Evolutionary conservation across 2,329 filamentous ascomycete genomes (phyloP), one percentile per base, ranked within the genome.

Genomic region (Tolypocladium guangdongense): DNA sequence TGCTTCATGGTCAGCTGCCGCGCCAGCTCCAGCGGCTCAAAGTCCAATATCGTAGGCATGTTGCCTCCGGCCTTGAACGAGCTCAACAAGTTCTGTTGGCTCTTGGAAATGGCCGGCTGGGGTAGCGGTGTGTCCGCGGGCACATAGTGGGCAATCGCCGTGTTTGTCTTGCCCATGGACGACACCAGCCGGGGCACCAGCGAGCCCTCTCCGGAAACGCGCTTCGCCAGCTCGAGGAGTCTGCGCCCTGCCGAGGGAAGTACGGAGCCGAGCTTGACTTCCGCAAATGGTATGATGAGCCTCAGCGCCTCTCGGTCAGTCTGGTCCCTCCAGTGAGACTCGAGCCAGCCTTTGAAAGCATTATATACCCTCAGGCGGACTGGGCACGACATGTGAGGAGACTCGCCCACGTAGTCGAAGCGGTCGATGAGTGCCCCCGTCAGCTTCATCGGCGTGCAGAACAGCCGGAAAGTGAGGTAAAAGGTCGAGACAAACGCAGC

Each of bases 291-390:
- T 36, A 86, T 77, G 57, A 99, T 95, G 49, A 87, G 74, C 0
- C 79, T 75, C 10, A 99, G 75, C 1, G 91, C 90, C 14, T 82
- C 78, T 52, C 82, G 81, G 66, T 99, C 93, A 12, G 84, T 83
- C 55, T 90, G 83, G 58, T 89, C 83, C 49, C 87, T 83, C 92
- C 93, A 99, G 69, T 99, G 90, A 7, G 88, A 93, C 72, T 97
- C 93, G 22, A 99, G 75, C 93, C 93, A 99, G 43, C 88, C 88
- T 70, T 99, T 99, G 77, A 99, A 90, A 54, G 90, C 86, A 66
- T 99, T 97, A 74, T 95, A 97, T 1, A 97, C 90, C 51, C 93
- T 83, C 49, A 99, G 75, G 50, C 91, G 84, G 24, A 97, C 92
- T 0, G 92, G 89, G 3, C 78, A 81, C 24, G 90, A 84, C 57